Evolutionary conservation across 805 yeast genomes (phyloP), one percentile per base, ranked within the genome.

Genomic region (Teunomyces barrocoloradensis): DNA sequence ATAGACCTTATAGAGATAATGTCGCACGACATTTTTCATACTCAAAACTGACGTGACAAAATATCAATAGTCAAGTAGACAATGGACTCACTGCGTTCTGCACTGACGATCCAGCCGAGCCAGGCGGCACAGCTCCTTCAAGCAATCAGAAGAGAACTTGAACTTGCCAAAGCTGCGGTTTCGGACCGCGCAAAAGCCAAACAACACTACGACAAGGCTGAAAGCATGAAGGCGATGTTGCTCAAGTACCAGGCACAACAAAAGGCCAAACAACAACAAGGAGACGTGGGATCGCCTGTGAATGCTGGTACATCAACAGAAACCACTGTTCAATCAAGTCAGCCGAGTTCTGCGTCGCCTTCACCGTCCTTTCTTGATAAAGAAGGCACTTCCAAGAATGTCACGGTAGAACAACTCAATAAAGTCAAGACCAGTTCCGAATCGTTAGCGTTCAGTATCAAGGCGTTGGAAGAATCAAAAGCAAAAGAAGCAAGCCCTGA

Each of bases 91-190:
- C 34, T 20, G 32, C 32, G 34, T 23, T 7, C 43, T 6, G 43
- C 11, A 12, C 35, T 35, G 29, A 42, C 30, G 23, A 45, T 48
- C 17, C 61, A 59, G 51, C 64, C 61, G 9, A 53, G 55, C 20
- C 64, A 61, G 49, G 66, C 63, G 18, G 58, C 60, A 3, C 48
- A 54, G 36, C 59, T 62, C 21, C 54, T 60, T 25, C 60, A 55
- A 41, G 64, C 62, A 12, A 52, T 62, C 33, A 60, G 54, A 38
- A 59, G 60, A 18, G 64, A 62, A 46, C 56, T 61, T 28, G 64
- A 60, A 3, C 53, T 55, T 38, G 66, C 63, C 5, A 57, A 56
- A 40, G 59, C 61, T 6, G 62, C 64, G 3, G 62, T 61, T 11
- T 42, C 38, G 10, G 53, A 53, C 41, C 17, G 43, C 23, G 54